Conservation (phyloP, 2,329 filamentous ascomycete species). For the Hypoxylon sp. region DNA sequence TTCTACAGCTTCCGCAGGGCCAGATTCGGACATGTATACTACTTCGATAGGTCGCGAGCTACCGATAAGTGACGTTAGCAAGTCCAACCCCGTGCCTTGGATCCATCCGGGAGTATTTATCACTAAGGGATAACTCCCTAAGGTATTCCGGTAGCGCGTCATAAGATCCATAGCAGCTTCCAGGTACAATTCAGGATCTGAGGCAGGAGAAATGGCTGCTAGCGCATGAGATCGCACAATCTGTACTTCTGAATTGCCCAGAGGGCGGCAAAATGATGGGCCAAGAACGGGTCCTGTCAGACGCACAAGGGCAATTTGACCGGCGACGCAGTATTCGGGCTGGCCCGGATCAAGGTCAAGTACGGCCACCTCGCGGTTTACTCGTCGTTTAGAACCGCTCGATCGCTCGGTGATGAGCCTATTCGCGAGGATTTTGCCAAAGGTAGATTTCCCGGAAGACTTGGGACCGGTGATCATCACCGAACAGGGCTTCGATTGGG, state of each 20-base stretch:
- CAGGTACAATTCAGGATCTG: constrained; percentile 75
- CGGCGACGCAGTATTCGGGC: constrained; percentile 78
- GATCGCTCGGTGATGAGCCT: constrained; percentile 67
- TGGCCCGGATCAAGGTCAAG: constrained; percentile 83
- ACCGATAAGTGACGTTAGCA: constrained; percentile 69
- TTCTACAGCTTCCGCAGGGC: constrained; percentile 68
- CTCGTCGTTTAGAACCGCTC: constrained; percentile 42
- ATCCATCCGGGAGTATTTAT: constrained; percentile 83
- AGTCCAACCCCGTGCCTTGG: constrained; percentile 74
- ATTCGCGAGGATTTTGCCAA: constrained; percentile 74
- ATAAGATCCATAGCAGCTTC: constrained; percentile 73
- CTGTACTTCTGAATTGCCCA: constrained; percentile 50
- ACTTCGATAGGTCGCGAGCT: constrained; percentile 69
- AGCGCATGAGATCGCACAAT: constrained; percentile 74
- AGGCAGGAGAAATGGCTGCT: constrained; percentile 72
- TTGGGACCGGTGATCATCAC: constrained; percentile 77
- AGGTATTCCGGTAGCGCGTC: constrained; percentile 63
- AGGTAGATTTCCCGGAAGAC: constrained; percentile 80
- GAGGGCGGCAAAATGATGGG: constrained; percentile 73
- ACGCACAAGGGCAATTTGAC: constrained; percentile 75
- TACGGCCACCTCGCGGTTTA: constrained; percentile 60
- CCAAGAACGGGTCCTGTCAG: constrained; percentile 72
- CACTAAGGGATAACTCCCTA: constrained; percentile 67
- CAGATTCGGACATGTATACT: constrained; percentile 75
- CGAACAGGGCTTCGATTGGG: constrained; percentile 53